Percentiles rank a stretch among this genome's conserved stretches.
phyloP scores from a whole-genome alignment of 164 flowering plant genomes.

The Vitis riparia region DNA sequence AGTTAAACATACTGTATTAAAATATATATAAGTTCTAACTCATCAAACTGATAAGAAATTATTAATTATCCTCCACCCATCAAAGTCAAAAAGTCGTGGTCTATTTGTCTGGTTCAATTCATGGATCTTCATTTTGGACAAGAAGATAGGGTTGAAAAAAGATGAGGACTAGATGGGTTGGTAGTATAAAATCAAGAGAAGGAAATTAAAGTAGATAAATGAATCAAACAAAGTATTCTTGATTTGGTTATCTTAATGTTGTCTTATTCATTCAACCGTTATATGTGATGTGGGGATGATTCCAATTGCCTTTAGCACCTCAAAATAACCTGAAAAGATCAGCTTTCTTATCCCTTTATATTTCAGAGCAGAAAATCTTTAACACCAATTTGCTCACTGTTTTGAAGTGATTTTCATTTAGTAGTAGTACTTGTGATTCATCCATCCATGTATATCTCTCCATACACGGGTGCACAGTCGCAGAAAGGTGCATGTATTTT shows the following conservation, averaged over 20 bases:
- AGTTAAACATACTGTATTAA: slow-evolving; percentile 6
- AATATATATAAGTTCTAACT: too few species aligned
- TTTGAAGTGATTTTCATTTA: not conserved
- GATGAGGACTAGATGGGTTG: not conserved
- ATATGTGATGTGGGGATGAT: not conserved
- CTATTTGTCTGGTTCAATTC: not conserved
- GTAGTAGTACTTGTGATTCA: too few species aligned
- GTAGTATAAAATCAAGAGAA: not conserved
- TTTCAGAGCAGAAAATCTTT: too few species aligned
- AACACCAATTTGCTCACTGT: not conserved
- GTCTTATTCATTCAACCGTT: slow-evolving; percentile 12
- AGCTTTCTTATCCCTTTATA: not conserved
- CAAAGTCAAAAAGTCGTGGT: slow-evolving; percentile 16
- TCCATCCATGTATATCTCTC: too few species aligned
- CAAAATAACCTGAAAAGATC: not conserved
- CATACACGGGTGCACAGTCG: too few species aligned
- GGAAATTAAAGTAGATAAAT: not conserved
- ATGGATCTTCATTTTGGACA: not conserved
- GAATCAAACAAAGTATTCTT: not conserved
- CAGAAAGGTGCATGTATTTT: too few species aligned
- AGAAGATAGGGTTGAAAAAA: slow-evolving; percentile 10
- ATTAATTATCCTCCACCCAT: not conserved
- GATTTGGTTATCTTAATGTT: slow-evolving; percentile 10
- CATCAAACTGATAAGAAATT: not conserved
- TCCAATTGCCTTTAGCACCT: not conserved